A percentile compares a stretch with the other conserved stretches of the same genome.
Evolutionary conservation across 2,329 filamentous ascomycete genomes (phyloP).

Genomic region (Apiospora pterosperma): DNA sequence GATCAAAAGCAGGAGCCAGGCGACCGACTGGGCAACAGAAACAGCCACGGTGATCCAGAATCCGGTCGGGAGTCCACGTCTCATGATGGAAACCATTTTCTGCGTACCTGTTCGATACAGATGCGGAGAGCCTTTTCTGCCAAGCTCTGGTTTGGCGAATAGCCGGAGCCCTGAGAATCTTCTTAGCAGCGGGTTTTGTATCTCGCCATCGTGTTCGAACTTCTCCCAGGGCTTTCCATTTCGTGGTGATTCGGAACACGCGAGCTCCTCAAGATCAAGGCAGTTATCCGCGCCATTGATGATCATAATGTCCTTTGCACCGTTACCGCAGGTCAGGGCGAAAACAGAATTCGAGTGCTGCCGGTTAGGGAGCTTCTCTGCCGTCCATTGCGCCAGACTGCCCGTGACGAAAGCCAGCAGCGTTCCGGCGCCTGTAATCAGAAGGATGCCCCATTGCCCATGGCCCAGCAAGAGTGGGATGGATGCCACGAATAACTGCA

Average conservation of each 20-base stretch:
- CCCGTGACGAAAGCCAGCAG: not conserved
- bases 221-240: conserved; percentile 3
- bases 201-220: too few species aligned
- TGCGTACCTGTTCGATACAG: too few species aligned
- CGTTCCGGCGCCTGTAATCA: not conserved
- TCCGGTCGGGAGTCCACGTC: not conserved
- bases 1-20: conserved; percentile 1
- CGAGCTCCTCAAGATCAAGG: not conserved
- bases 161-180: too few species aligned
- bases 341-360: not conserved
- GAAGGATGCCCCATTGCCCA: not conserved
- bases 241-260: not conserved
- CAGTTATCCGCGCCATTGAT: not conserved
- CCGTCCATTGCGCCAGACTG: not conserved
- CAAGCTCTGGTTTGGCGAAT: too few species aligned
- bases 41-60: not conserved
- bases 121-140: too few species aligned
- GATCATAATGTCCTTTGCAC: not conserved
- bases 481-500: not conserved
- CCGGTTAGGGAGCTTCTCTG: not conserved
- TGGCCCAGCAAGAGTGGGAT: not conserved
- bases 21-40: too few species aligned
- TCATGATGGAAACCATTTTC: too few species aligned
- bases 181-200: too few species aligned
- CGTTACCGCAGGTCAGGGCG: not conserved